Base-by-base conservation (phyloP, 257 asterid species). In the Euphrasia confusa region DNA sequence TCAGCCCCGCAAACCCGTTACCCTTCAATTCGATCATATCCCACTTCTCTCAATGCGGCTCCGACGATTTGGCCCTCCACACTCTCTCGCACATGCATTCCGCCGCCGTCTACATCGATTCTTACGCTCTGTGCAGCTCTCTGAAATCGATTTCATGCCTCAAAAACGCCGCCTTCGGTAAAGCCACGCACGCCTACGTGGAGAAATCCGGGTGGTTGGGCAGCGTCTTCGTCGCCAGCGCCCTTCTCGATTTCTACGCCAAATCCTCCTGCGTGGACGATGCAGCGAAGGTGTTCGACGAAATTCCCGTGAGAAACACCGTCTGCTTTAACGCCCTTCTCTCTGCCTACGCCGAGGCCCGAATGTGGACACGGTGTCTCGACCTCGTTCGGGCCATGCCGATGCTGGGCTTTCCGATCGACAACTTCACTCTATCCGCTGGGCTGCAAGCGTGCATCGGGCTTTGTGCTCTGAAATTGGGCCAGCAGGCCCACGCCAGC, bases 181-280 rank as follows among this genome's bases (percentile, higher is more conserved):
- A 45, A 70, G 61, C 67, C 66, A 56, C 77, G 61, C 98, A 92
- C 60, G 78, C 82, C 54, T 48, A 62, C 68, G 89, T 78, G 12
- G 60, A 48, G 61, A 85, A 80, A 74, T 78, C 80, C 11, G 90
- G 90, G 1, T 82, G 89, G 84, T 61, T 85, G 33, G 75, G 81
- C 55, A 88, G 96, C 62, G 88, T 88, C 27, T 92, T 74, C 57
- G 95, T 92, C 72, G 97, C 89, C 49, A 79, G 90, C 72, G 87
- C 88, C 45, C 61, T 89, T 74, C 76, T 89, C 9, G 93, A 79
- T 58, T 57, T 84, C 2, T 83, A 84, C 32, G 65, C 80, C 3
- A 89, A 84, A 54, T 56, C 52, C 26, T 27, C 28, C 11, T 40
- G 71, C 52, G 12, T 80, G 18, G 39, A 32, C 24, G 75, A 80